phyloP scores from a whole-genome alignment of 2,329 filamentous ascomycete genomes.

The Zymoseptoria pseudotritici region DNA sequence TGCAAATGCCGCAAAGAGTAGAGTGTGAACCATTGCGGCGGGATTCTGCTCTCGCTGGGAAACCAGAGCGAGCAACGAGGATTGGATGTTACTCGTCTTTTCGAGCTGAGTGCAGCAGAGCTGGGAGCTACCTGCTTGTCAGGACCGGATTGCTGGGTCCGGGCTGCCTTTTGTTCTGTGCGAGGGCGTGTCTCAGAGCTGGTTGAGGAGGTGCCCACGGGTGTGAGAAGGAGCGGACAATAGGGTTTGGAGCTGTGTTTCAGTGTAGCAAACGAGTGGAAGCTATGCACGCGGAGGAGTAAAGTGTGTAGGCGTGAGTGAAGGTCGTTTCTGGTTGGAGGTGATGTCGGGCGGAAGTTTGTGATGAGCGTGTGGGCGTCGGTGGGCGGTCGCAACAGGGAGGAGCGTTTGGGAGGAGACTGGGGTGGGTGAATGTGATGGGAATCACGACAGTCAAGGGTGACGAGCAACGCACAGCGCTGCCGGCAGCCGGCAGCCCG shows the following conservation, averaged over 20 bases:
- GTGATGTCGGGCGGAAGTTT: background rate
- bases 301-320: background rate
- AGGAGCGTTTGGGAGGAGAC: background rate
- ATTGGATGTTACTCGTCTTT: conserved; percentile 5
- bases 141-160: conserved; percentile 7
- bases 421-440: background rate
- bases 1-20: conserved; percentile 18
- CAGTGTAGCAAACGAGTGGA: background rate
- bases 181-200: conserved; percentile 5
- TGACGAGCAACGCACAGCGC: background rate
- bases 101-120: conserved; percentile 19
- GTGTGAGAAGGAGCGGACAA: background rate
- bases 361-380: background rate
- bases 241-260: background rate
- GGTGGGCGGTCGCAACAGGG: background rate
- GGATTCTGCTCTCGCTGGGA: conserved; percentile 2
- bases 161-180: conserved; percentile 7
- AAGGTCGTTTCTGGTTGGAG: background rate
- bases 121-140: conserved; percentile 11
- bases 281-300: too few relatives aligned
- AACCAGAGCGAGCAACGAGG: background rate
- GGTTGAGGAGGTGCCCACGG: background rate
- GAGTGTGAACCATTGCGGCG: conserved; percentile 19
- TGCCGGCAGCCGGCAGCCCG: background rate
- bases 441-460: background rate